Base-by-base conservation (phyloP, 352 stramenopile species). In the Phytophthora quininea region DNA sequence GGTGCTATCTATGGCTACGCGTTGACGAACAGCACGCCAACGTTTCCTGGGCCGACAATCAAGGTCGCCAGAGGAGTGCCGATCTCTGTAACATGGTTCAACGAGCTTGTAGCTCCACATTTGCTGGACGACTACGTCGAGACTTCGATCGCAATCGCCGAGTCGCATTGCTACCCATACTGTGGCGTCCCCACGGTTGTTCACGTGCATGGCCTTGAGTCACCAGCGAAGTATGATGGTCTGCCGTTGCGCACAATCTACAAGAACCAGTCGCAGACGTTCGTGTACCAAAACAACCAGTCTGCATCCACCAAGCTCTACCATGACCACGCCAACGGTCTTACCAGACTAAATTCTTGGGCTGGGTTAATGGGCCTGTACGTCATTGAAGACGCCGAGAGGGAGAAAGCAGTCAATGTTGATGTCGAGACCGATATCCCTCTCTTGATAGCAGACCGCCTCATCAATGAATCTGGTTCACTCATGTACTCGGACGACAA, bases 401-500 rank as follows among this genome's bases (percentile, higher is more conserved):
- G 56, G 4, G 84, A 92, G 35, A 73, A 73, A 8, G 50, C 62
- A 51, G 45, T 90, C 19, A 90, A 89, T 40, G 65, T 91, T 12
- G 57, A 86, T 33, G 63, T 88, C 15, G 76, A 85, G 61, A 81
- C 73, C 1, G 82, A 92, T 50, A 79, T 91, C 40, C 76, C 82
- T 15, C 76, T 91, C 14, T 60, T 88, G 24, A 75, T 91, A 51
- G 69, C 57, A 4, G 84, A 90, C 54, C 68, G 73, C 0, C 58
- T 90, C 8, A 79, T 91, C 48, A 86, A 68, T 63, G 74, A 82
- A 10, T 76, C 65, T 11, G 82, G 84, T 12, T 66, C 67, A 31
- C 62, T 92, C 52, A 77, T 86, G 70, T 92, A 92, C 72, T 86
- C 84, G 63, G 79, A 89, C 33, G 82, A 89, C 55, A 86, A 80